A percentile compares a stretch with the other conserved stretches of the same genome.
Conservation (phyloP, 345 rosid genomes). For the Arabidopsis thaliana region TAIR10.1 NC_003076.8:20506501-20507000, state of each 20-base stretch:
- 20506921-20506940: no score
- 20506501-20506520: background rate
- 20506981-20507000: no score
- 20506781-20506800: conserved; percentile 21
- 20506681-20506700: background rate
- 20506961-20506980: no score
- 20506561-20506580: conserved; percentile 30
- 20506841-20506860: no score
- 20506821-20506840: conserved; percentile 17
- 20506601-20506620: conserved; percentile 8
- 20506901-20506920: background rate
- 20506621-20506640: background rate
- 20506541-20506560: conserved; percentile 31
- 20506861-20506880: no score
- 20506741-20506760: conserved; percentile 15
- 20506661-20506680: background rate
- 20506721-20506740: conserved; percentile 5
- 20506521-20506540: conserved; percentile 28
- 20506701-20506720: conserved; percentile 31
- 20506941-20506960: no score
- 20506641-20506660: conserved; percentile 30
- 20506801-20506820: conserved; percentile 15
- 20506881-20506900: no score
- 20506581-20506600: conserved; percentile 33
- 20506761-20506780: conserved; percentile 28